Evolutionary conservation across 1,284 basidiomycete species (phyloP).

Genomic region (Cerrena zonata): DNA sequence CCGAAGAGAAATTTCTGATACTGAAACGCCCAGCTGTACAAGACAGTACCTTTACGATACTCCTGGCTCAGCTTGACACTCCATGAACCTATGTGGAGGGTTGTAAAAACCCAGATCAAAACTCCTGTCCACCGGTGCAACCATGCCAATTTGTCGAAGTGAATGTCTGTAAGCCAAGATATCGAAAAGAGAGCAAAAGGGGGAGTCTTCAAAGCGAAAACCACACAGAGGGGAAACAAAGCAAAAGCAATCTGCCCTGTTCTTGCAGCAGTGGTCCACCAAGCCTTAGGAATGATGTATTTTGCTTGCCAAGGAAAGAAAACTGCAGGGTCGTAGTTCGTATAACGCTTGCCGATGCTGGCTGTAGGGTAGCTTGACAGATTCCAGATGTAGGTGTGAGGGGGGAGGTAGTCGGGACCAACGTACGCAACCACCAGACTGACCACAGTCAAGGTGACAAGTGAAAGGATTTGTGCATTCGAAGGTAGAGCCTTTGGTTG

Average conservation of each 20-base stretch:
- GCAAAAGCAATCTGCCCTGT: conserved; percentile 77
- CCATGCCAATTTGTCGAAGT: conserved; percentile 73
- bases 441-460: conserved; percentile 37
- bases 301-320: conserved; percentile 39
- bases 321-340: conserved; percentile 22
- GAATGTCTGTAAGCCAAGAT: conserved; percentile 60
- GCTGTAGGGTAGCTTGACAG: conserved; percentile 24
- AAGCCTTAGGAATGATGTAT: conserved; percentile 65
- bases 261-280: conserved; percentile 74
- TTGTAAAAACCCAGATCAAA: conserved; percentile 67
- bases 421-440: conserved; percentile 47
- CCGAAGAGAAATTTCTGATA: conserved; percentile 73
- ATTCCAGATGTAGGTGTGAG: conserved; percentile 42
- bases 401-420: conserved; percentile 74
- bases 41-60: conserved; percentile 43
- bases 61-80: conserved; percentile 65
- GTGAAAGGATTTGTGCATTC: conserved; percentile 53
- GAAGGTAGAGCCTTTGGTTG: conserved; percentile 53
- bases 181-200: conserved; percentile 80
- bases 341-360: conserved; percentile 17
- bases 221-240: conserved; percentile 69
- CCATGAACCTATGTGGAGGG: conserved; percentile 72
- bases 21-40: conserved; percentile 60
- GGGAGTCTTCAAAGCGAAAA: conserved; percentile 76
- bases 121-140: conserved; percentile 72